Conservation (phyloP, 192 early-diverging fungal species). For the Phlyctochytrium arcticum region DNA sequence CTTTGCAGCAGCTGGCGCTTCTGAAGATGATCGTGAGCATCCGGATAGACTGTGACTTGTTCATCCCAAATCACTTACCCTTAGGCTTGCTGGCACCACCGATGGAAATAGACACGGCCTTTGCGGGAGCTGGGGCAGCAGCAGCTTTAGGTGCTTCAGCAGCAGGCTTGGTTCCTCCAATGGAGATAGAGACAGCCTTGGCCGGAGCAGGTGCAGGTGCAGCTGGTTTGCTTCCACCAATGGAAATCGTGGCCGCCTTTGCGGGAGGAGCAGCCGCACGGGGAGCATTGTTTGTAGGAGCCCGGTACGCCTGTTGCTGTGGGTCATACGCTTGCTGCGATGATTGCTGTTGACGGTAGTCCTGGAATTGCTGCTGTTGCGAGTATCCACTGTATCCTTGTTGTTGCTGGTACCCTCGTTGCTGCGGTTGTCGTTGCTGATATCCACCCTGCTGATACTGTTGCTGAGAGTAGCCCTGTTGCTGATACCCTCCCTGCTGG, state of each 20-base stretch:
- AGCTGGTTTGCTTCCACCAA: conserved; percentile 7
- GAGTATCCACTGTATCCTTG: conserved; percentile 11
- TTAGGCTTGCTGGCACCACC: conserved; percentile 9
- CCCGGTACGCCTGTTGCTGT: conserved; percentile 29
- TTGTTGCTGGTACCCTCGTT: conserved; percentile 18
- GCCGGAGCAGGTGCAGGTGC: conserved; percentile 13
- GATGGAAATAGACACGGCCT: conserved; percentile 27
- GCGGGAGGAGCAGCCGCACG: conserved; percentile 6
- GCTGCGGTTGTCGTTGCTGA: conserved; percentile 13
- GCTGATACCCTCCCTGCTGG: conserved; percentile 15
- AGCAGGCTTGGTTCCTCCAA: conserved; percentile 21
- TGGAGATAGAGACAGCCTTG: conserved; percentile 24
- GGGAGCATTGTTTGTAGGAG: neutral
- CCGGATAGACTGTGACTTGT: neutral
- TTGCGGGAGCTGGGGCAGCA: conserved; percentile 21
- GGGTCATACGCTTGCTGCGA: conserved; percentile 23
- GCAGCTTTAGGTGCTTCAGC: too few relatives aligned
- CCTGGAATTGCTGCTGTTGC: conserved; percentile 8
- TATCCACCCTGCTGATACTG: neutral
- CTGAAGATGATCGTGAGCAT: neutral
- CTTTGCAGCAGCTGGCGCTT: neutral
- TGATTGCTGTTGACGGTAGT: conserved; percentile 20
- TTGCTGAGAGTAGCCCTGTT: conserved; percentile 14
- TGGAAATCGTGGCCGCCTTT: conserved; percentile 12
- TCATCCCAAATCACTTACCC: neutral